These are phyloP conservation scores for Phyllosticta paracitricarpa DNA, from an alignment of 2,329 filamentous ascomycete species.

Conservation along the genomic window DNA sequence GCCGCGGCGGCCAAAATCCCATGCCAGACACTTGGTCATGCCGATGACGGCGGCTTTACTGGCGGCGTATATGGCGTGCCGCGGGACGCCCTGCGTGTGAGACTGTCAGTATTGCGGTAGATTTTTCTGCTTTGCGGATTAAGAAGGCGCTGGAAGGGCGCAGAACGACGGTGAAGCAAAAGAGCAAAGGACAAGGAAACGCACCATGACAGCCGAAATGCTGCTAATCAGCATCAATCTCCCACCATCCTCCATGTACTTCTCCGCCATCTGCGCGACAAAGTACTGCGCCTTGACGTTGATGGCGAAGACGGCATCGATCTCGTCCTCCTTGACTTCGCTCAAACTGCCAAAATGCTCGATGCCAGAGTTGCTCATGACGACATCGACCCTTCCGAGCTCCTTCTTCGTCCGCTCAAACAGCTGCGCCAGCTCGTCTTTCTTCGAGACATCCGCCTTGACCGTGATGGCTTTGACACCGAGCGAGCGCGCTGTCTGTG, in stretches of 20 bases:
- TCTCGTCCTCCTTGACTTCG: constrained; percentile 46
- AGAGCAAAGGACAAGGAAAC: not conserved
- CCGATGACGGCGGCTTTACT: constrained; percentile 3
- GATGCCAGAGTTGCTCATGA: constrained; percentile 49
- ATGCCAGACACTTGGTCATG: constrained; percentile 4
- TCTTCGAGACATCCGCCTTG: constrained; percentile 24
- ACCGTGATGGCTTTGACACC: constrained; percentile 29
- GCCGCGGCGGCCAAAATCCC: constrained; percentile 39
- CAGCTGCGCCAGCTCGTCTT: constrained; percentile 22
- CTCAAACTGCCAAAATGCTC: constrained; percentile 59
- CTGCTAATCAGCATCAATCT: constrained; percentile 13
- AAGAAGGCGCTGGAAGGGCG: not conserved
- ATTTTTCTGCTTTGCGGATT: not conserved
- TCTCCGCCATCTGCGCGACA: constrained; percentile 16
- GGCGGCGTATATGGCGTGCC: not conserved
- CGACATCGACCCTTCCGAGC: constrained; percentile 36
- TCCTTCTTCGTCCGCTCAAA: constrained; percentile 28
- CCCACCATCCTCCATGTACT: constrained; percentile 11
- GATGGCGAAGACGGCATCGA: constrained; percentile 58
- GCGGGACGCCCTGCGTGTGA: not conserved
- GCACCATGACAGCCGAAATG: constrained; percentile 15
- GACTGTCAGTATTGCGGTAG: not conserved
- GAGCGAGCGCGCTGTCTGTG: constrained; percentile 19
- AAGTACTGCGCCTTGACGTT: constrained; percentile 41
- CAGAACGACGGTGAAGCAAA: not conserved